A percentile compares a stretch with the other conserved stretches of the same genome.
These are phyloP conservation scores for Rhizopus sp. DNA, from an alignment of 371 early-diverging fungal genomes.

Conservation along the genomic window DNA sequence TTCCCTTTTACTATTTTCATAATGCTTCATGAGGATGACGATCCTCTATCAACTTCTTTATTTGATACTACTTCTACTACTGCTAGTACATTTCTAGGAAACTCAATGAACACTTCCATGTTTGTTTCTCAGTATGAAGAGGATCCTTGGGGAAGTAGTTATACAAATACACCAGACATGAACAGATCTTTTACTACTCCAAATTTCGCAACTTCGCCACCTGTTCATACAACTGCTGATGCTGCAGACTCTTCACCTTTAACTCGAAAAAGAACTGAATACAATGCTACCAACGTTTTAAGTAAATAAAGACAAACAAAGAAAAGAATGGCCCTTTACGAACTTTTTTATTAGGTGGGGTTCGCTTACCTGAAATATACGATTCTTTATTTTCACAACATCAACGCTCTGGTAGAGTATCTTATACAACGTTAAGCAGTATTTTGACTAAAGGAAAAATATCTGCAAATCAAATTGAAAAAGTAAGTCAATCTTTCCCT, in stretches of 20 bases:
- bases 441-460: constrained; percentile 49
- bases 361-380: constrained; percentile 46
- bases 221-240: constrained; percentile 15
- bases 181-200: constrained; percentile 25
- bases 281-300: constrained; percentile 12
- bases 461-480: constrained; percentile 45
- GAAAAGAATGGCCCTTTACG: not conserved
- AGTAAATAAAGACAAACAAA: constrained; percentile 8
- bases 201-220: constrained; percentile 4
- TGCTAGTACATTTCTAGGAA: constrained; percentile 23
- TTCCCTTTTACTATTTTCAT: constrained; percentile 6
- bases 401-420: constrained; percentile 49
- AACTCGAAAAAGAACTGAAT: not conserved
- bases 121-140: constrained; percentile 34
- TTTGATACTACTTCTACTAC: constrained; percentile 17
- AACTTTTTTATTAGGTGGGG: constrained; percentile 34
- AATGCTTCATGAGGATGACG: constrained; percentile 36
- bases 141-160: constrained; percentile 38
- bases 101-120: constrained; percentile 26
- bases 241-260: constrained; percentile 4
- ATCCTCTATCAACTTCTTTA: constrained; percentile 32
- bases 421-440: constrained; percentile 46
- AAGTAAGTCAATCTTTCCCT: constrained; percentile 29
- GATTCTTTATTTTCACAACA: constrained; percentile 48
- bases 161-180: constrained; percentile 7